Base-by-base conservation (phyloP, 345 rosid species). In the Acer negundo region DNA sequence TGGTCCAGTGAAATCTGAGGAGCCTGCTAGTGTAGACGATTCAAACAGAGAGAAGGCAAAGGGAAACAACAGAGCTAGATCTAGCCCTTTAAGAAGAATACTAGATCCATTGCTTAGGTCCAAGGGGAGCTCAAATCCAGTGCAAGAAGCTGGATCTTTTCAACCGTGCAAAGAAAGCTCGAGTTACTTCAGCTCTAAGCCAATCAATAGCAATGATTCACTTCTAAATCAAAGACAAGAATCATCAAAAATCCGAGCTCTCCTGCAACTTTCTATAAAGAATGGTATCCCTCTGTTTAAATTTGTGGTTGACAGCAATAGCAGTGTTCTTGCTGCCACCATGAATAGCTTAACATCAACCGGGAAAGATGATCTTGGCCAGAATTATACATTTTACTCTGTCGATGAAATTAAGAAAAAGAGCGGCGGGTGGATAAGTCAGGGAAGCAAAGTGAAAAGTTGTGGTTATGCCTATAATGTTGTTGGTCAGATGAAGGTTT, bases 71-170 rank as follows among this genome's bases (percentile, higher is more conserved):
- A 85, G 87, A 85, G 82, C 87, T 69, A 87, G 90, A 76, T 85
- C 94, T 67, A 94, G 98, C 82, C 95, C 98, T 44, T 76, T 96
- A 58, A 80, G 92, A 85, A 86, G 97, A 76, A 77, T 94, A 58
- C 82, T 93, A 62, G 91, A 93, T 38, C 97, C 98, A 19, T 75
- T 94, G 47, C 85, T 89, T 75, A 90, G 86, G 86, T 71, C 92
- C 77, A 90, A 75, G 82, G 82, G 62, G 62, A 58, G 83, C 73
- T 67, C 68, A 28, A 74, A 19, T 69, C 66, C 85, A 3, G 75
- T 31, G 23, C 75, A 20, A 64, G 81, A 80, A 53, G 58, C 87
- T 70, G 94, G 83, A 78, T 78, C 80, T 72, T 78, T 72, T 82
- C 80, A 73, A 16, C 83, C 87, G 44, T 69, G 38, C 19, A 84